Conservation (phyloP, 345 rosid genomes). For the Acer campestre region DNA sequence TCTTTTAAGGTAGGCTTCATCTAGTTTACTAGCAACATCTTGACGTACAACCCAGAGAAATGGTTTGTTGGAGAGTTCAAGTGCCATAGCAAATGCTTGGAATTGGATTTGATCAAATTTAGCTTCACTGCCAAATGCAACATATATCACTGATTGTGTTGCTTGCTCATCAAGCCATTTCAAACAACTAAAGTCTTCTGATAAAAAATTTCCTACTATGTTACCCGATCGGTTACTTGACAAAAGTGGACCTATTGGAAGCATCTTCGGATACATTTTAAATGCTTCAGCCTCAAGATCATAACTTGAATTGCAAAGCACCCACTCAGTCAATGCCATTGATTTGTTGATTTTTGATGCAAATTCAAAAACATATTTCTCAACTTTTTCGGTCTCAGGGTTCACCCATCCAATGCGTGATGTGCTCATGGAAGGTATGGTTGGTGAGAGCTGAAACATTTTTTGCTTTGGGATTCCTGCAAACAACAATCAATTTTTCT, state of each 20-base stretch:
- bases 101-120: constrained; percentile 21
- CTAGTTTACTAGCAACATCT: constrained; percentile 5
- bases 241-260: constrained; percentile 33
- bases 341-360: constrained; percentile 18
- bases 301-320: constrained; percentile 34
- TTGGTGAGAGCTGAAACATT: not conserved
- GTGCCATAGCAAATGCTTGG: constrained; percentile 37
- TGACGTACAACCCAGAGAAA: constrained; percentile 21
- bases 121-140: constrained; percentile 42
- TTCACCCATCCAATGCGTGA: not conserved
- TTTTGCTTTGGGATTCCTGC: not conserved
- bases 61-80: constrained; percentile 26
- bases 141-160: constrained; percentile 38
- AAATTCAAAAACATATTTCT: constrained; percentile 32
- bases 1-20: constrained; percentile 10
- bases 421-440: not conserved
- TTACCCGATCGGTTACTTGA: not conserved
- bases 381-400: constrained; percentile 20
- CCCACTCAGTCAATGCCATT: constrained; percentile 35
- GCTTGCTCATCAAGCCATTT: constrained; percentile 37
- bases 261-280: not conserved
- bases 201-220: constrained; percentile 29
- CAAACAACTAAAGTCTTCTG: constrained; percentile 36
- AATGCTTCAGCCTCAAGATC: constrained; percentile 40
- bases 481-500: not conserved